Percentiles rank a stretch among this genome's conserved stretches.
These are phyloP conservation scores for Blastobotrys malaysiensis DNA, from an alignment of 1,139 yeast species.

Conservation along the genomic window DNA sequence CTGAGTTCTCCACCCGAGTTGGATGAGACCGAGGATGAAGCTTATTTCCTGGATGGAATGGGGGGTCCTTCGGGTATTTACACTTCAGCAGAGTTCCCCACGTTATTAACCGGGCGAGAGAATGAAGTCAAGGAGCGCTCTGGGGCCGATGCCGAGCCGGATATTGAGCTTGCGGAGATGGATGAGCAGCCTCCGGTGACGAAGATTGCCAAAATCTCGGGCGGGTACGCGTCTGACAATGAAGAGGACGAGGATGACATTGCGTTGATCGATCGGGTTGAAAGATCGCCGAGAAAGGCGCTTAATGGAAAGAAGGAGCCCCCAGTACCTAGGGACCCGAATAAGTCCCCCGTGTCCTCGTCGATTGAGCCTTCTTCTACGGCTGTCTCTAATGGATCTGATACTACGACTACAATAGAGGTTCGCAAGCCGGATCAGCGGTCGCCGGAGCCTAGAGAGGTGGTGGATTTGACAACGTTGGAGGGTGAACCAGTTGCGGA, in stretches of 20 bases:
- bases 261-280: neutral
- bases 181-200: neutral
- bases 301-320: neutral
- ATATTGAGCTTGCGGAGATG: neutral
- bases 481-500: no score
- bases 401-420: no score
- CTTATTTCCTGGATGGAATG: neutral
- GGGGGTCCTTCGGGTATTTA: neutral
- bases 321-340: no score
- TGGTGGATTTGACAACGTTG: no score
- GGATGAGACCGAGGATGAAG: neutral
- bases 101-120: conserved; percentile 1
- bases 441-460: no score
- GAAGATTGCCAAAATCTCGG: neutral
- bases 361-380: no score
- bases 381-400: no score
- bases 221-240: neutral
- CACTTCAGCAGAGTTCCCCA: neutral
- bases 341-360: no score
- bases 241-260: neutral
- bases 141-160: neutral
- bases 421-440: no score
- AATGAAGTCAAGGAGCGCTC: neutral
- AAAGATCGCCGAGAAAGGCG: neutral
- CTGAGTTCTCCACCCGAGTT: neutral